These are phyloP conservation scores for Lachnum nothofagi DNA, from an alignment of 2,329 filamentous ascomycete genomes.

Conservation along the genomic window DNA sequence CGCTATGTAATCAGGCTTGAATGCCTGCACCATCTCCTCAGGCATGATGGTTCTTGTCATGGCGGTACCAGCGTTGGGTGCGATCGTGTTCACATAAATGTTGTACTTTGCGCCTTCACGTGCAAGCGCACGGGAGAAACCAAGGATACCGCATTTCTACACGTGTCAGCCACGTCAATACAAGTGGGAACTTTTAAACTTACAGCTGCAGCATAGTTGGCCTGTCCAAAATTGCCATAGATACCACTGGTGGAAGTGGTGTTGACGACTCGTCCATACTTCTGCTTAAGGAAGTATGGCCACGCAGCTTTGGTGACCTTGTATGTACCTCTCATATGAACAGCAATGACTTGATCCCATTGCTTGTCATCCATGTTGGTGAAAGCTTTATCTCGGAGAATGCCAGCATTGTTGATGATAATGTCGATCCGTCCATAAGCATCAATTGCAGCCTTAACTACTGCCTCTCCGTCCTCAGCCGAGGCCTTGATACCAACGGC, in stretches of 20 bases:
- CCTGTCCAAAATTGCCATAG: constrained; percentile 98
- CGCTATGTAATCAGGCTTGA: constrained; percentile 98
- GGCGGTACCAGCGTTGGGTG: constrained; percentile 90
- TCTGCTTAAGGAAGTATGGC: constrained; percentile 97
- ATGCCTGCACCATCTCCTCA: constrained; percentile 95
- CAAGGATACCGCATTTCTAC: constrained; percentile 85
- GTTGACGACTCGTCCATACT: constrained; percentile 95
- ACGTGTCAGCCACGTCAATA: constrained; percentile 15
- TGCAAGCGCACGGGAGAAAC: constrained; percentile 88
- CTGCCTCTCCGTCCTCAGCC: constrained; percentile 83
- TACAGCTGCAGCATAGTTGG: constrained; percentile 90
- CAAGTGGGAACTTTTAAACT: constrained; percentile 39
- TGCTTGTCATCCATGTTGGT: constrained; percentile 92
- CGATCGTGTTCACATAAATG: constrained; percentile 97
- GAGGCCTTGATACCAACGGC: constrained; percentile 90
- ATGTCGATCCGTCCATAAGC: constrained; percentile 91
- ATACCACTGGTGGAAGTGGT: constrained; percentile 96
- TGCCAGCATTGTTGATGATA: constrained; percentile 95
- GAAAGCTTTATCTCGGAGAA: constrained; percentile 96
- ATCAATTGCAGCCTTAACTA: constrained; percentile 91
- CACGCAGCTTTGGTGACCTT: constrained; percentile 96
- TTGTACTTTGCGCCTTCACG: constrained; percentile 95
- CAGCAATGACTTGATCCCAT: constrained; percentile 88
- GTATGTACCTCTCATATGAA: constrained; percentile 91
- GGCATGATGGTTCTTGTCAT: constrained; percentile 94